These are phyloP conservation scores for Penicillium fuscoglaucum DNA, from an alignment of 2,329 filamentous ascomycete species.

Conservation along the genomic window DNA sequence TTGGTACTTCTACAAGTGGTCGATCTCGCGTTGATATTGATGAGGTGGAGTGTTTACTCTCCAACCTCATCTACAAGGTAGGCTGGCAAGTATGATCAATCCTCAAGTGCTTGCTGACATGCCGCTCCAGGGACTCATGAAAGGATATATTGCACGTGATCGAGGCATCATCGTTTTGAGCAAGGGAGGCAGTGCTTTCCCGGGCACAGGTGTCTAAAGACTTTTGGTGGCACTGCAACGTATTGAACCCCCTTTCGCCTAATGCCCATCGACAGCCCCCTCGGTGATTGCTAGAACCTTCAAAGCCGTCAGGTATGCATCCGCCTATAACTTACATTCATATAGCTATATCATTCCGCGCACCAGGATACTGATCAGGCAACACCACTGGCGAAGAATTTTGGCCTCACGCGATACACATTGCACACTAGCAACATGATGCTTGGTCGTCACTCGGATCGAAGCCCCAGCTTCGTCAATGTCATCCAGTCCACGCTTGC, in stretches of 20 bases:
- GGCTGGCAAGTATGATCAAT: slow-evolving; percentile 24
- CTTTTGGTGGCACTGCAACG: background rate
- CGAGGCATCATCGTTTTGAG: slow-evolving; percentile 87
- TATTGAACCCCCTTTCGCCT: background rate
- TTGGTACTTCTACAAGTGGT: slow-evolving; percentile 58
- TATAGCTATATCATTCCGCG: background rate
- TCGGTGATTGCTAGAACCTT: background rate
- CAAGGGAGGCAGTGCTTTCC: slow-evolving; percentile 83
- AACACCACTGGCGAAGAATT: background rate
- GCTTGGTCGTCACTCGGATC: background rate
- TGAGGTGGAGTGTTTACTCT: slow-evolving; percentile 91
- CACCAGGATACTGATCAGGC: background rate
- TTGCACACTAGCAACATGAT: background rate
- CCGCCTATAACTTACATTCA: background rate
- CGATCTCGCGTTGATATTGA: slow-evolving; percentile 72
- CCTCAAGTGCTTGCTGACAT: slow-evolving; percentile 7
- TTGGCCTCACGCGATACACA: background rate
- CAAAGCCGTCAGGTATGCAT: background rate
- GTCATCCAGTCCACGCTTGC: background rate
- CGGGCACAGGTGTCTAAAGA: slow-evolving; percentile 72
- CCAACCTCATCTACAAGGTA: slow-evolving; percentile 99
- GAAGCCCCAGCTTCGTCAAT: background rate
- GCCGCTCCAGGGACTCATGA: slow-evolving; percentile 75
- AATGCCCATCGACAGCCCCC: background rate
- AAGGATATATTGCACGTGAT: slow-evolving; percentile 94